phyloP scores from a whole-genome alignment of 768 basidiomycete species.

The Amanita phalloides region DNA sequence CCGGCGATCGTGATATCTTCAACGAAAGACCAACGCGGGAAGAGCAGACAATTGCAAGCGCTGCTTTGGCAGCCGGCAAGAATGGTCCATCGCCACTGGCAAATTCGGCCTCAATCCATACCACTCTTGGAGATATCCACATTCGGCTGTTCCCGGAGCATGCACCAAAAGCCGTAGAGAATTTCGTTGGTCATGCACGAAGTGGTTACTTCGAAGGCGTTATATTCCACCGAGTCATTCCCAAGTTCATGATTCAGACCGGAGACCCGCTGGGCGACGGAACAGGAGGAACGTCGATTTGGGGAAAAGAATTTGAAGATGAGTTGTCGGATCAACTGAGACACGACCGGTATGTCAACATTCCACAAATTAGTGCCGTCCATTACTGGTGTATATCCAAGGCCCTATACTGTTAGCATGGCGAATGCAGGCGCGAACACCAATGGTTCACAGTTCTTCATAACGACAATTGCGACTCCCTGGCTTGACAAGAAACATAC shows the following conservation, averaged over 20 bases:
- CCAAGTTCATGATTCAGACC: slow-evolving; percentile 98
- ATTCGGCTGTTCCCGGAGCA: slow-evolving; percentile 82
- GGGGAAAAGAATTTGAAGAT: slow-evolving; percentile 87
- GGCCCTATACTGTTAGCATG: slow-evolving; percentile 95
- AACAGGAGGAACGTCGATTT: slow-evolving; percentile 84
- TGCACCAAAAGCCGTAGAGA: slow-evolving; percentile 93
- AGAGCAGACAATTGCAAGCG: slow-evolving; percentile 79
- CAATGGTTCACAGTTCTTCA: slow-evolving; percentile 97
- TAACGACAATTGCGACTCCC: slow-evolving; percentile 89
- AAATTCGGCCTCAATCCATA: slow-evolving; percentile 83
- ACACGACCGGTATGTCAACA: slow-evolving; percentile 63
- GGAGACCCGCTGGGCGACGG: slow-evolving; percentile 94
- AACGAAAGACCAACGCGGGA: slow-evolving; percentile 96
- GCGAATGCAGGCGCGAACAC: slow-evolving; percentile 85
- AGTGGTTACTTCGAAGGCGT: slow-evolving; percentile 88
- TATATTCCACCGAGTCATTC: slow-evolving; percentile 95
- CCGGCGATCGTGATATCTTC: slow-evolving; percentile 91
- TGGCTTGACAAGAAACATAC: slow-evolving; percentile 92
- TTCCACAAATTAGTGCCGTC: slow-evolving; percentile 11
- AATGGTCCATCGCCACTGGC: slow-evolving; percentile 63
- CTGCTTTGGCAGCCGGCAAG: slow-evolving; percentile 35
- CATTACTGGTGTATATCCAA: slow-evolving; percentile 17
- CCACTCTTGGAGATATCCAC: slow-evolving; percentile 90
- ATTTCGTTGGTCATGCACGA: slow-evolving; percentile 88
- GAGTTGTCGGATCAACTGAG: slow-evolving; percentile 84